Conservation (phyloP, 306 rosid species). For the Quercus engelmannii region DNA sequence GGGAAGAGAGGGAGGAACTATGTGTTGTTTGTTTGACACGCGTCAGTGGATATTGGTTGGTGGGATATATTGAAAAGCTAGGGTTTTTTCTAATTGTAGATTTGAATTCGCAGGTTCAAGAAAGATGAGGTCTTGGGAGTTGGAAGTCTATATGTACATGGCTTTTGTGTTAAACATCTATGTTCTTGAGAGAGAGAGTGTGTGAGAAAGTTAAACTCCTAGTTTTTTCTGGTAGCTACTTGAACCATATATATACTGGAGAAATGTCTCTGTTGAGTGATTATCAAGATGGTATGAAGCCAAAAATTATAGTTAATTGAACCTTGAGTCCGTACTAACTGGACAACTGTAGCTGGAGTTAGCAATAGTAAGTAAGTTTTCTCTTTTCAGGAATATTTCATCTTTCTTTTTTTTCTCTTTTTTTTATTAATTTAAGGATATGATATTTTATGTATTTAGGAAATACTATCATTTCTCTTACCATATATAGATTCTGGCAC, state of each 20-base stretch:
- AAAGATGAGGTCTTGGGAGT: constrained; percentile 5
- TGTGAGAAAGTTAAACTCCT: neutral
- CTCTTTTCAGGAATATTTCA: neutral
- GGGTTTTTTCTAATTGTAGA: constrained; percentile 20
- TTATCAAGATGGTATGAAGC: constrained; percentile 6
- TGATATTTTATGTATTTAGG: too few relatives aligned
- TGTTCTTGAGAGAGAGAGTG: neutral
- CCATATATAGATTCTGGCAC: too few relatives aligned
- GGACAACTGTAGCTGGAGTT: constrained; percentile 9
- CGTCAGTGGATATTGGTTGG: constrained; percentile 20
- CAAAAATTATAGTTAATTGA: constrained; percentile 17
- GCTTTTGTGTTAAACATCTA: neutral
- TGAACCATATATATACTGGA: constrained; percentile 34
- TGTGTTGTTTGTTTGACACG: constrained; percentile 7
- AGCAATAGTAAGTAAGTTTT: neutral
- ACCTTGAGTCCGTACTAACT: constrained; percentile 13
- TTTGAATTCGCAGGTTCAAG: constrained; percentile 4
- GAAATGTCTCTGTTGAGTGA: constrained; percentile 16
- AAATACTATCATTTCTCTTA: too few relatives aligned
- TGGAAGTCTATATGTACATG: constrained; percentile 7
- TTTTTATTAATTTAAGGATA: too few relatives aligned
- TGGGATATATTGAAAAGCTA: constrained; percentile 20
- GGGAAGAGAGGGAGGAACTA: neutral
- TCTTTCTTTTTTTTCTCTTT: too few relatives aligned
- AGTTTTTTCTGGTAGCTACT: constrained; percentile 19